These are phyloP conservation scores for Skeletonema menzelii DNA, from an alignment of 108 stramenopile genomes.

Conservation along the genomic window DNA sequence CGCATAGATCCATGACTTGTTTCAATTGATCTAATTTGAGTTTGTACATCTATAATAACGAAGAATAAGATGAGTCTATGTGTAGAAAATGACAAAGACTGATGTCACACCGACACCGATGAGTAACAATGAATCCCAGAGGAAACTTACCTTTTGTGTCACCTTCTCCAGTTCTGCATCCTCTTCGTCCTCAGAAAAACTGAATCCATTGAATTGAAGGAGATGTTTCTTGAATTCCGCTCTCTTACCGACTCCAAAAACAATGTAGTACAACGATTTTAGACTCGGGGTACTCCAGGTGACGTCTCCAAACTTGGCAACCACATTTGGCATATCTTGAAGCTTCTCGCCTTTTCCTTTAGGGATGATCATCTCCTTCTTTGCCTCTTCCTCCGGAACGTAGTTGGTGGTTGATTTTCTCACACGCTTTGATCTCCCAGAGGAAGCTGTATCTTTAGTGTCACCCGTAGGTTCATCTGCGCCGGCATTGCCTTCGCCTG, in stretches of 20 bases:
- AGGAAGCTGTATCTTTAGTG: not conserved
- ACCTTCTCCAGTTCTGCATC: constrained; percentile 32
- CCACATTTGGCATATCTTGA: constrained; percentile 35
- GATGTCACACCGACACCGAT: not conserved
- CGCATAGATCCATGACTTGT: constrained; percentile 40
- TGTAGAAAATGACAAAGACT: not conserved
- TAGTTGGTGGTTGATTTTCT: constrained; percentile 19
- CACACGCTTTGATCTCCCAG: constrained; percentile 14
- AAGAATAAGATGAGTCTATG: not conserved
- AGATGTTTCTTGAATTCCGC: constrained; percentile 41
- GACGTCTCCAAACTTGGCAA: constrained; percentile 27
- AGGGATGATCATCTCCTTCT: constrained; percentile 24
- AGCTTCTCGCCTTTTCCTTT: constrained; percentile 37
- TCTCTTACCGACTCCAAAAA: constrained; percentile 39
- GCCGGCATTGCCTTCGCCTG: not conserved
- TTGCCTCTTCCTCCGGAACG: constrained; percentile 4
- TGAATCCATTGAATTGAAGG: constrained; percentile 41
- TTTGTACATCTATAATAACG: constrained; percentile 30
- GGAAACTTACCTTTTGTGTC: not conserved
- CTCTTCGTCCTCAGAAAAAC: constrained; percentile 33
- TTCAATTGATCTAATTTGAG: constrained; percentile 26
- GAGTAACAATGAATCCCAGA: not conserved
- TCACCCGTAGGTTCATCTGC: not conserved
- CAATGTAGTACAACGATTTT: constrained; percentile 23
- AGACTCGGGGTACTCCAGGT: constrained; percentile 39